Conservation (phyloP, 73 alveolate species). For the Paramecium biaurelia region DNA sequence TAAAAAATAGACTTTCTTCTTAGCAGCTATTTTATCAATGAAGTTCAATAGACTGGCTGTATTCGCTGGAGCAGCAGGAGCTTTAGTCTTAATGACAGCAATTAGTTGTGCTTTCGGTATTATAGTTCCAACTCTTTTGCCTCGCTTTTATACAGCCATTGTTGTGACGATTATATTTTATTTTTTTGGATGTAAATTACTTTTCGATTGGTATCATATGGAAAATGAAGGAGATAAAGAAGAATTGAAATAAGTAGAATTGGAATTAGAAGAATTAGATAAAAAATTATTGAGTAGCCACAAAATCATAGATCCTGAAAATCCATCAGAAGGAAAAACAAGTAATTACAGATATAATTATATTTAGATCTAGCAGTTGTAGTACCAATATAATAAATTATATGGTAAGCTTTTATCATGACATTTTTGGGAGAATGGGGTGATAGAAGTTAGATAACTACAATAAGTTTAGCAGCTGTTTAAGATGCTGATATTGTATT, state of each 20-base stretch:
- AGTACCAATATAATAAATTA: not conserved
- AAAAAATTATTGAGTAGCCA: constrained; percentile 28
- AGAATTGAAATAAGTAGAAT: constrained; percentile 31
- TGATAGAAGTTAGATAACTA: constrained; percentile 58
- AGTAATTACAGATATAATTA: not conserved
- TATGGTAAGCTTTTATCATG: constrained; percentile 47
- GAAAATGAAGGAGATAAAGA: constrained; percentile 15
- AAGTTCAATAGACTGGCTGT: constrained; percentile 38
- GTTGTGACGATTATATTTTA: constrained; percentile 18
- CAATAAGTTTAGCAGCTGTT: constrained; percentile 40
- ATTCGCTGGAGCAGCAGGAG: constrained; percentile 14
- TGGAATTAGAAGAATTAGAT: not conserved
- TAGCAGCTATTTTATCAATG: constrained; percentile 46
- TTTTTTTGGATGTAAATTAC: not conserved
- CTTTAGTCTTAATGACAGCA: constrained; percentile 7
- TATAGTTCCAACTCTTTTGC: not conserved
- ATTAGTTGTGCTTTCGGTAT: constrained; percentile 25
- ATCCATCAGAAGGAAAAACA: constrained; percentile 14
- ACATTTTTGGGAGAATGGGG: constrained; percentile 67
- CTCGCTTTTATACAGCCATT: not conserved
- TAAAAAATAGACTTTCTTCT: constrained; percentile 13
- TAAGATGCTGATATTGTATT: constrained; percentile 57
- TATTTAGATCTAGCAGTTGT: not conserved
- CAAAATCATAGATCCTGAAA: not conserved
- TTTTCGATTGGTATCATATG: constrained; percentile 8